Conservation (phyloP, 2,329 filamentous ascomycete genomes). For the Fusarium abutilonis region DNA sequence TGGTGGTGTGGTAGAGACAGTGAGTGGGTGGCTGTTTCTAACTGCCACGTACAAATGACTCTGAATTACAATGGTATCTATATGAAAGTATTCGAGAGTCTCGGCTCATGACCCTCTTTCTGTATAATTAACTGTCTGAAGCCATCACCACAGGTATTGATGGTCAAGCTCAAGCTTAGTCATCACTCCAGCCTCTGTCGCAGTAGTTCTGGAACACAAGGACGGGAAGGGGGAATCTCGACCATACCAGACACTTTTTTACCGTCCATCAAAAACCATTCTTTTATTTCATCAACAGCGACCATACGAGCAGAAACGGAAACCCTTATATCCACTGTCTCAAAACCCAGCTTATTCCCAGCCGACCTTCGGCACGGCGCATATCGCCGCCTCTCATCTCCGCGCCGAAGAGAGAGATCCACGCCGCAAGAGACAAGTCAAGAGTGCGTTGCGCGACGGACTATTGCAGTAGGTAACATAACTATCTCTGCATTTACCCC, state of each 20-base stretch:
- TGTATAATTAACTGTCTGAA: background rate
- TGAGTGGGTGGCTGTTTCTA: too few species aligned
- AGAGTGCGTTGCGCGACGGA: background rate
- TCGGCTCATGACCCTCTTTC: background rate
- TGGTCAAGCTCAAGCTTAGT: constrained; percentile 23
- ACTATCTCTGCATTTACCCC: too few species aligned
- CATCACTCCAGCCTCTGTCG: constrained; percentile 22
- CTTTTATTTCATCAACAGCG: constrained; percentile 3
- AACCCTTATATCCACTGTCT: background rate
- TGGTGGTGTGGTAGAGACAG: background rate
- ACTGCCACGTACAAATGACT: too few species aligned
- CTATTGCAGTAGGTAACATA: background rate
- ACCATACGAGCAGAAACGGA: background rate
- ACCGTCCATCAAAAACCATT: background rate
- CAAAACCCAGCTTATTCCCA: constrained; percentile 19
- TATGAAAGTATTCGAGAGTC: background rate
- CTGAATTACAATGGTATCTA: too few species aligned
- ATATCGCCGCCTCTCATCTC: constrained; percentile 18
- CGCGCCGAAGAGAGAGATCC: constrained; percentile 24
- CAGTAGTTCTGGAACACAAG: constrained; percentile 22
- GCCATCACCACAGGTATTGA: constrained; percentile 22
- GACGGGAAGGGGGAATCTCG: constrained; percentile 10
- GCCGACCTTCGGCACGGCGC: constrained; percentile 35
- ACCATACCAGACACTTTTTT: constrained; percentile 17
- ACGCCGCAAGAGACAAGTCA: constrained; percentile 1